Base-by-base conservation (phyloP, 2,329 filamentous ascomycete genomes). In the Phyllosticta paracitricarpa region DNA sequence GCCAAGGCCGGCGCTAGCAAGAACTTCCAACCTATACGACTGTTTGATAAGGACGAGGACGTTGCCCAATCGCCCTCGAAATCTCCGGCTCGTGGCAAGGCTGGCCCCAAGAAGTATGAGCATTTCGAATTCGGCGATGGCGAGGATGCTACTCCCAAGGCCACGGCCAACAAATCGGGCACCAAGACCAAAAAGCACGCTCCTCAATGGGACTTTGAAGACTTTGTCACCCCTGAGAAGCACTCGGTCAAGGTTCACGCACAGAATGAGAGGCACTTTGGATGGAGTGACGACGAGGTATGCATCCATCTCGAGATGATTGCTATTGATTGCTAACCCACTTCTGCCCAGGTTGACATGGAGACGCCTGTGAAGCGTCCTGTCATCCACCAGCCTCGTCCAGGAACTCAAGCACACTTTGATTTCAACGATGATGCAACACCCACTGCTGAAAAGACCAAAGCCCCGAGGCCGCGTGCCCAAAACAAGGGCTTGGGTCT, bases 161-260 rank as follows among this genome's bases (percentile, higher is more conserved):
- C 64, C 48, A 64, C 28, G 62, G 67, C 62, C 51, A 65, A 63
- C 58, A 72, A 65, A 62, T 64, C 63, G 62, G 40, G 14, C n/a
- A 3, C 19, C 40, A 61, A 62, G 24, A 59, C 67, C 64, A 64
- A 68, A 62, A 89, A 88, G 76, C 86, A 90, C 71, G 78, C 81
- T 63, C 85, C 85, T 65, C 87, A 89, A 64, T 97, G 93, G 91
- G 85, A 85, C 56, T 97, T 97, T 73, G 84, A 90, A 64, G 91
- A 96, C 75, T 96, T 96, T 68, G 78, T 79, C 17, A 96, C 92
- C 0, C 93, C 93, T 0, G 82, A 87, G 65, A 96, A 96, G 79
- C 79, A 84, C 56, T 80, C 82, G 4, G 77, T 80, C 54, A 89
- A 87, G 73, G 72, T 82, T 59, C 82, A 86, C 63, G 78, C 81